Evolutionary conservation across 2,329 filamentous ascomycete species (phyloP), one percentile per base, ranked within the genome.

Genomic region (Phyllosticta paracitricarpa): DNA sequence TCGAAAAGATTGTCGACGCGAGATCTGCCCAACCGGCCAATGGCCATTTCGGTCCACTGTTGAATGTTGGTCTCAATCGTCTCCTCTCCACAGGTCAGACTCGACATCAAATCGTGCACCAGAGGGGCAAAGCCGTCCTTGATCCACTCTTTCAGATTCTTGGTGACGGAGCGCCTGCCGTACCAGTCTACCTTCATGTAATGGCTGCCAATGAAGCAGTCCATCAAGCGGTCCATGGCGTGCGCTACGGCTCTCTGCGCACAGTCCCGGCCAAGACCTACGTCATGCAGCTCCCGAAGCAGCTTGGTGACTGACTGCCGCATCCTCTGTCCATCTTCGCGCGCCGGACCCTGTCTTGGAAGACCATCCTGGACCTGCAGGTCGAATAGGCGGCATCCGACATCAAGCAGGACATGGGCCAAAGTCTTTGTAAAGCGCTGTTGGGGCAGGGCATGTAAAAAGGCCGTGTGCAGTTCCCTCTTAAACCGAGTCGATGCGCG

Each of bases 1-100:
- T 92, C 88, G 68, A 91, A 93, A 9, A 94, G 77, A 68, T 91
- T 85, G 7, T 82, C 79, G 54, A 88, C 89, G 53, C 89, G 82
- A 56, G 89, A 77, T 19, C 83, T 81, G 2, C 88, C 89, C 17
- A 93, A 79, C 54, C 86, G 82, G 2, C 82, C 83, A 54, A 89
- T 73, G 17, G 86, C 87, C 67, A 88, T 85, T 51, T 88, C 84
- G 69, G 87, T 87, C 82, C 87, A 91, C 64, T 83, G 84, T 65
- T 85, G 81, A 52, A 88, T 78, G 35, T 61, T 62, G 9, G 79
- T 5, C 79, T 77, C 26, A 85, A 72, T 1, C 68, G 68, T 2
- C 66, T 67, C 33, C 70, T 72, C 25, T 64, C 67, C 22, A 57
- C 70, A 54, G 66, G 63, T 68, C 56, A 75, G 59, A 61, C 70